These are phyloP conservation scores for Penicillium coprophilum DNA, from an alignment of 495 filamentous ascomycete species.

Conservation along the genomic window DNA sequence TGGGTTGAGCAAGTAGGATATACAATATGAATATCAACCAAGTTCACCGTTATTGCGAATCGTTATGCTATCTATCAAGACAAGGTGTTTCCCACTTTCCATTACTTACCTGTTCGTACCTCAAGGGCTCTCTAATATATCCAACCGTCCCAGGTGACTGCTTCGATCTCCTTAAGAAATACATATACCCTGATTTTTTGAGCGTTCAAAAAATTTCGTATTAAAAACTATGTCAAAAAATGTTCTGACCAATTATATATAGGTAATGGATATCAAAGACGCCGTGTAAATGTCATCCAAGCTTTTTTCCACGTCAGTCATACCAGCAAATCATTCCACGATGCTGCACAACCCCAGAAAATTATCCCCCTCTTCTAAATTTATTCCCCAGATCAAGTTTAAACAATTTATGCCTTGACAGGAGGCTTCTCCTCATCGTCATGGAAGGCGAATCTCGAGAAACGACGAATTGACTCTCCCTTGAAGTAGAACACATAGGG, in stretches of 20 bases:
- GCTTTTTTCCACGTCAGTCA: conserved; percentile 8
- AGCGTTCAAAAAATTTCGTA: not conserved
- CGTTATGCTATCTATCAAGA: too few relatives aligned
- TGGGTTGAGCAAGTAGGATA: not conserved
- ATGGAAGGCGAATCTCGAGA: conserved; percentile 65
- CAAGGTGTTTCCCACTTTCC: too few relatives aligned
- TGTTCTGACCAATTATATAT: conserved; percentile 13
- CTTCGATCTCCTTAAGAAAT: not conserved
- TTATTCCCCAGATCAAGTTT: not conserved
- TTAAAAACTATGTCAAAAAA: conserved; percentile 3
- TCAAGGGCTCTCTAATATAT: not conserved
- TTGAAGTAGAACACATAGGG: conserved; percentile 76
- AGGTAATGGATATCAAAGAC: conserved; percentile 14
- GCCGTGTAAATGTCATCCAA: conserved; percentile 3
- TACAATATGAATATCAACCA: not conserved
- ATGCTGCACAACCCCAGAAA: not conserved
- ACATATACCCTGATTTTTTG: not conserved
- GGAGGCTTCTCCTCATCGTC: conserved; percentile 47
- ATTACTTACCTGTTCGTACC: too few relatives aligned
- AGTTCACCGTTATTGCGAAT: too few relatives aligned
- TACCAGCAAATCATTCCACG: not conserved
- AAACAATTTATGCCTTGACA: conserved; percentile 24
- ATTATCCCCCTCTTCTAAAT: not conserved
- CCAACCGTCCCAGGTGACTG: not conserved
- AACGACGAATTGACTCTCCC: conserved; percentile 63